Evolutionary conservation across 306 rosid genomes (phyloP).

Genomic region (Pachyrhizus erosus): DNA sequence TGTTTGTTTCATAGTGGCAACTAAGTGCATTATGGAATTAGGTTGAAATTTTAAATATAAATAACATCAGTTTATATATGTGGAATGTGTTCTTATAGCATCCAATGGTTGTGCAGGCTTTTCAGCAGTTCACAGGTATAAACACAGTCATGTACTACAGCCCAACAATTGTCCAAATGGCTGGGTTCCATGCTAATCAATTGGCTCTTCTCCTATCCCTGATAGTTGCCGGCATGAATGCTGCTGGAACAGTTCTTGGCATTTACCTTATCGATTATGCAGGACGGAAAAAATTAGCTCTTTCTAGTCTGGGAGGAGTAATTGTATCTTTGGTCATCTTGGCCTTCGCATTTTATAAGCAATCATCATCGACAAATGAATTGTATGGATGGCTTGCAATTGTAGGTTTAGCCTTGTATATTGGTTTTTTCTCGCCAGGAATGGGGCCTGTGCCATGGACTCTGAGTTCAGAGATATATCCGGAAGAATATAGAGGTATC

Average conservation of each 20-base stretch:
- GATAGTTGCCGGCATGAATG: slow-evolving; percentile 80
- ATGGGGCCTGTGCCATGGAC: slow-evolving; percentile 99
- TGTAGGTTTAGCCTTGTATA: slow-evolving; percentile 70
- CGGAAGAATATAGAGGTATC: slow-evolving; percentile 83
- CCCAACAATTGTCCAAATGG: slow-evolving; percentile 96
- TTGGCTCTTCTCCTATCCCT: slow-evolving; percentile 87
- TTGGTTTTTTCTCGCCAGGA: slow-evolving; percentile 84
- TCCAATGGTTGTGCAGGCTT: slow-evolving; percentile 64
- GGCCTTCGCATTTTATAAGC: slow-evolving; percentile 57
- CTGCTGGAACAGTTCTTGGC: slow-evolving; percentile 81
- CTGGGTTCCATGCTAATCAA: slow-evolving; percentile 77
- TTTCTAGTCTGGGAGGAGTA: slow-evolving; percentile 77
- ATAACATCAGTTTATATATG: background rate
- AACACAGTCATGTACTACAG: slow-evolving; percentile 99
- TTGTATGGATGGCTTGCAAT: slow-evolving; percentile 77
- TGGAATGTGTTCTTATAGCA: slow-evolving; percentile 37
- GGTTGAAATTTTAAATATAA: slow-evolving; percentile 5
- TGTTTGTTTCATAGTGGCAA: slow-evolving; percentile 5
- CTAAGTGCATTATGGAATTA: slow-evolving; percentile 18
- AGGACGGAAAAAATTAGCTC: slow-evolving; percentile 83
- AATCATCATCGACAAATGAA: slow-evolving; percentile 55
- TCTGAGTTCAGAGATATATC: slow-evolving; percentile 90
- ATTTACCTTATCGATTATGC: slow-evolving; percentile 77
- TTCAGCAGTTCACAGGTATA: slow-evolving; percentile 92
- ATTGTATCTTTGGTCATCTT: slow-evolving; percentile 63